Base-by-base conservation (phyloP, 768 basidiomycete species). In the Dendrothele bispora region DNA sequence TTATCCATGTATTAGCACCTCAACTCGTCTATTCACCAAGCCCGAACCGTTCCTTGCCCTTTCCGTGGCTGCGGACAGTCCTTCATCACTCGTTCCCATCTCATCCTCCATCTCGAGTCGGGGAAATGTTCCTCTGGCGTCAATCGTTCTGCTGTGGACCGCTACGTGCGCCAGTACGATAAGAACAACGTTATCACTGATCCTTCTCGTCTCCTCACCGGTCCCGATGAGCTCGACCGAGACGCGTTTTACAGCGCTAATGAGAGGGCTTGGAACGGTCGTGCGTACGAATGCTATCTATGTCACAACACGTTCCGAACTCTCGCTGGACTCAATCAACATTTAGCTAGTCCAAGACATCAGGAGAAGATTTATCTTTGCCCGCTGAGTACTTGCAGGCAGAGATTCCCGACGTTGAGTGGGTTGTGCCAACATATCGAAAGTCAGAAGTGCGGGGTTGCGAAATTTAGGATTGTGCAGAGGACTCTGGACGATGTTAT, bases 381-480 rank as follows among this genome's bases (percentile, higher is more conserved):
- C 63, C 82, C 81, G 3, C 59, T 72, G 36, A 50, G 46, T 6
- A 63, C 61, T 10, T 88, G 86, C 55, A 55, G 45, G 2, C 25
- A 40, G 20, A 58, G 62, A 26, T 86, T 83, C 57, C 51, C 43
- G 6, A 74, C 79, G 12, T 70, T 87, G 26, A 85, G 84, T 46
- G 82, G 58, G 4, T 61, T 88, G 44, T 76, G 75, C 36, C 78
- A 82, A 64, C 84, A 88, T 59, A 72, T 87, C 26, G 84, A 87
- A 68, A 82, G 79, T 56, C 79, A 76, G 53, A 63, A 52, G 22
- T 88, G 86, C 59, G 80, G 78, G 0, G 75, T 86, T 18, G 47
- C 60, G 28, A 74, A 63, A 61, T 83, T 82, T 59, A 67, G 49
- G 55, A 56, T 52, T 1, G 75, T 78, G 18, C 61, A 69, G 41